phyloP scores from a whole-genome alignment of 768 basidiomycete species.

The Kwoniella newhampshirensis region DNA sequence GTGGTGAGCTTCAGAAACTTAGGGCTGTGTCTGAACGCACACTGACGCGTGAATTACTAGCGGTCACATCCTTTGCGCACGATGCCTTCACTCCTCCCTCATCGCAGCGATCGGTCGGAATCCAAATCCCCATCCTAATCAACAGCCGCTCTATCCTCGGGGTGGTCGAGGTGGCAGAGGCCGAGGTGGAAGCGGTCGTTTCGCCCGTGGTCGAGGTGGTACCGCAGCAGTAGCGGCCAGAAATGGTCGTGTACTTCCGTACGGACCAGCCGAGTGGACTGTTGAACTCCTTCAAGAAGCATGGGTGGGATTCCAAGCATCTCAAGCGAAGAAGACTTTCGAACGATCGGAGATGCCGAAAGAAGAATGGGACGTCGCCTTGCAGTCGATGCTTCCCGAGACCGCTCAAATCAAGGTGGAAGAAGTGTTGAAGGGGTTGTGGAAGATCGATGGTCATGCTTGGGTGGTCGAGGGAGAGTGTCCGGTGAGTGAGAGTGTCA shows the following conservation, averaged over 20 bases:
- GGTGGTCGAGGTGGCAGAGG: slow-evolving; percentile 7
- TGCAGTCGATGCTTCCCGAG: neutral
- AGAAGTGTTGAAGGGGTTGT: slow-evolving; percentile 35
- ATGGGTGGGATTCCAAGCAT: slow-evolving; percentile 2
- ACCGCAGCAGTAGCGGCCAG: neutral
- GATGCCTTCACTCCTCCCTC: slow-evolving; percentile 38
- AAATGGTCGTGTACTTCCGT: neutral
- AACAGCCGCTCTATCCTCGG: neutral
- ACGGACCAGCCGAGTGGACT: slow-evolving; percentile 27
- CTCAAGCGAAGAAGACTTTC: slow-evolving; percentile 13
- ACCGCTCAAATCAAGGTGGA: slow-evolving; percentile 19
- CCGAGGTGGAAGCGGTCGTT: slow-evolving; percentile 12
- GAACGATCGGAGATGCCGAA: neutral
- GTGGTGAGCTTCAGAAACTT: slow-evolving; percentile 28
- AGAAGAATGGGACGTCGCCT: slow-evolving; percentile 5
- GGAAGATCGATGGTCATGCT: slow-evolving; percentile 30
- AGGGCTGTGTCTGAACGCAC: neutral
- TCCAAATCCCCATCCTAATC: slow-evolving; percentile 30
- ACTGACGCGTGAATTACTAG: slow-evolving; percentile 6
- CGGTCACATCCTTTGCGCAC: slow-evolving; percentile 42
- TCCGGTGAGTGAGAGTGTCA: slow-evolving; percentile 34
- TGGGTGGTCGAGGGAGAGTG: slow-evolving; percentile 46
- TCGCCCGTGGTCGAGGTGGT: slow-evolving; percentile 6
- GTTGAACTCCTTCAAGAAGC: slow-evolving; percentile 16
- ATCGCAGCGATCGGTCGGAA: slow-evolving; percentile 36